phyloP scores from a whole-genome alignment of 176 grass and related monocot species.

The Carex littledalei region DNA sequence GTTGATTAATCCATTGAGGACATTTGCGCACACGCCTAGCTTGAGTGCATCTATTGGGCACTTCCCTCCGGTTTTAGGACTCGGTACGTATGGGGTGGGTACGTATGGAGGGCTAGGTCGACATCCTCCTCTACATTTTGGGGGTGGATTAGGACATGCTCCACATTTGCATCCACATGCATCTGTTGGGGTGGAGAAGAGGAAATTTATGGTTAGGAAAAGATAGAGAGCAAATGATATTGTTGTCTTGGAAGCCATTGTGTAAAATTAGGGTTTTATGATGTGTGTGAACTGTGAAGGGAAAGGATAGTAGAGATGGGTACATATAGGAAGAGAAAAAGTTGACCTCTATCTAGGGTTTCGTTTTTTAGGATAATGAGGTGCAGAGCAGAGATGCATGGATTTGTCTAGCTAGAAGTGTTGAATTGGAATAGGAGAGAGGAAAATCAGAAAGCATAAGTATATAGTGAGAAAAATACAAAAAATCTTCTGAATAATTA shows the following conservation, averaged over 20 bases:
- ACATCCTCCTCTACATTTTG: neutral
- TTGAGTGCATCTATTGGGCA: slow-evolving; percentile 70
- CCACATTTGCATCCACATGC: slow-evolving; percentile 44
- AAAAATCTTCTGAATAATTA: neutral
- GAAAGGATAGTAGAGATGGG: neutral
- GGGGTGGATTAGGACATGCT: slow-evolving; percentile 24
- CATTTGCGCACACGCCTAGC: slow-evolving; percentile 68
- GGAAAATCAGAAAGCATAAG: neutral
- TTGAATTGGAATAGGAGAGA: neutral
- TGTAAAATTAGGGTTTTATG: slow-evolving; percentile 5
- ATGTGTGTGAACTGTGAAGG: neutral
- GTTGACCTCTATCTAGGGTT: neutral
- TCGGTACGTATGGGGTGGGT: neutral
- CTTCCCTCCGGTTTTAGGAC: neutral
- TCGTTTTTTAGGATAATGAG: neutral
- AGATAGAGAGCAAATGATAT: slow-evolving; percentile 11
- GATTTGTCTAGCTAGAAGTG: neutral
- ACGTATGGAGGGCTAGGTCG: neutral
- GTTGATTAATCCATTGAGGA: slow-evolving; percentile 67
- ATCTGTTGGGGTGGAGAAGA: slow-evolving; percentile 44
- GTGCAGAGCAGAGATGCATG: neutral
- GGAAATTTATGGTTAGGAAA: slow-evolving; percentile 42
- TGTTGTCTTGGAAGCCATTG: slow-evolving; percentile 1
- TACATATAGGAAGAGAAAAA: slow-evolving; percentile 31
- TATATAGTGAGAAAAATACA: neutral